Conservation (phyloP, 768 basidiomycete genomes). For the Suillus bovinus region DNA sequence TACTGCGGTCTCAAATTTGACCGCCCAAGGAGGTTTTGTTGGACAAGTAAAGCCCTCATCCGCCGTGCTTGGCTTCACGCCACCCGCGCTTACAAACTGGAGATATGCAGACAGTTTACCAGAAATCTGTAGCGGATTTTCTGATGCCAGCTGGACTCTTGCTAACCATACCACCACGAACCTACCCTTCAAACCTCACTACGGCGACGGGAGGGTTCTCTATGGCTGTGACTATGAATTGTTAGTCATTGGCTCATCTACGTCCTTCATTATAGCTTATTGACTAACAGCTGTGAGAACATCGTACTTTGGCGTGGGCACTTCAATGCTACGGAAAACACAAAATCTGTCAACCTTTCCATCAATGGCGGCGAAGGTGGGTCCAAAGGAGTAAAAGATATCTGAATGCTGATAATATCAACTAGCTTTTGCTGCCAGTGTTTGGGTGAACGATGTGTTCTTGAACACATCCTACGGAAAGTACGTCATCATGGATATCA, state of each 20-base stretch:
- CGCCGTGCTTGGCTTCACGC: slow-evolving; percentile 32
- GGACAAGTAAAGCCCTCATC: slow-evolving; percentile 42
- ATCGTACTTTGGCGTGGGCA: slow-evolving; percentile 81
- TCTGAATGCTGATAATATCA: neutral
- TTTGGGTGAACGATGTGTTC: slow-evolving; percentile 78
- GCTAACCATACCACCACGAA: slow-evolving; percentile 77
- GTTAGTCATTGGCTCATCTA: slow-evolving; percentile 40
- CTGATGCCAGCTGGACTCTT: slow-evolving; percentile 62
- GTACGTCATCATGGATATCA: slow-evolving; percentile 38
- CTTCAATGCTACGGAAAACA: slow-evolving; percentile 61
- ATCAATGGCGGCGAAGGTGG: slow-evolving; percentile 81
- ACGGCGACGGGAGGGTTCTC: slow-evolving; percentile 75
- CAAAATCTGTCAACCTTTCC: slow-evolving; percentile 68
- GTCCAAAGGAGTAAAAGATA: slow-evolving; percentile 9
- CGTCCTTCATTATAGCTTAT: slow-evolving; percentile 12
- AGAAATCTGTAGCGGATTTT: slow-evolving; percentile 57
- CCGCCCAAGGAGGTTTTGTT: slow-evolving; percentile 46
- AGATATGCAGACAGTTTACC: slow-evolving; percentile 75
- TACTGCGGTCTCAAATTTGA: slow-evolving; percentile 29
- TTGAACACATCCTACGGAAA: slow-evolving; percentile 74
- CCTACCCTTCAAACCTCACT: slow-evolving; percentile 65
- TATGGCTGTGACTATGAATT: slow-evolving; percentile 89
- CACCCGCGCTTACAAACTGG: slow-evolving; percentile 66
- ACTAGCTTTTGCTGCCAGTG: slow-evolving; percentile 73
- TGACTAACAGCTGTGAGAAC: slow-evolving; percentile 68